Evolutionary conservation across 2,329 filamentous ascomycete genomes (phyloP).

Genomic region (Aspergillus jensenii): DNA sequence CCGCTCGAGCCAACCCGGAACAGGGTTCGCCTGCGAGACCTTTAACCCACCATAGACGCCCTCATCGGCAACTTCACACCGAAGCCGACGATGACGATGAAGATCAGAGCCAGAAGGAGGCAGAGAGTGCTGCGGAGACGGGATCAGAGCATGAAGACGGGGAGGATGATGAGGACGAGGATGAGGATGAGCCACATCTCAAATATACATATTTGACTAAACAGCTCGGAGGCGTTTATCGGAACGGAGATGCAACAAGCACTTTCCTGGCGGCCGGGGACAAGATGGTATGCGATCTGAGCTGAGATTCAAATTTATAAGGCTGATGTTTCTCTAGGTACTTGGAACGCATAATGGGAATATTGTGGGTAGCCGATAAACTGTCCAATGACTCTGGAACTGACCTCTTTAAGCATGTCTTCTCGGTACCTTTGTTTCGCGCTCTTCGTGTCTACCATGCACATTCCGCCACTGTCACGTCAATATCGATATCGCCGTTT

Average conservation of each 20-base stretch:
- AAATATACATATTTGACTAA: constrained; percentile 90
- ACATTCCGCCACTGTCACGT: constrained; percentile 87
- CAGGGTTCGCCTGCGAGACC: constrained; percentile 15
- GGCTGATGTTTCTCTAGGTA: constrained; percentile 59
- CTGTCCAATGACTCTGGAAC: constrained; percentile 5
- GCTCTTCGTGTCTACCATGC: constrained; percentile 84
- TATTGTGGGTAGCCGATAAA: constrained; percentile 63
- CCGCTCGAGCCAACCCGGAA: constrained; percentile 20
- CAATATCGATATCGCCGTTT: constrained; percentile 85
- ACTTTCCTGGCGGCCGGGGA: constrained; percentile 87
- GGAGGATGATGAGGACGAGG: constrained; percentile 74
- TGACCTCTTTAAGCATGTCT: constrained; percentile 65
- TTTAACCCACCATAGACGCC: constrained; percentile 2
- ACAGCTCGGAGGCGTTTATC: constrained; percentile 76
- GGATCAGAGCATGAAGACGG: constrained; percentile 54
- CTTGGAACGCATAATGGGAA: constrained; percentile 95
- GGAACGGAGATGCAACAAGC: constrained; percentile 93
- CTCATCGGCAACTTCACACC: constrained; percentile 1
- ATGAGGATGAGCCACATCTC: constrained; percentile 89
- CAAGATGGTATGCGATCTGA: constrained; percentile 74
- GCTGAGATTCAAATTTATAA: constrained; percentile 5
- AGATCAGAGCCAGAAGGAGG: constrained; percentile 21
- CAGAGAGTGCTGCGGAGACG: constrained; percentile 26
- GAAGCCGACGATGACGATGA: constrained; percentile 14
- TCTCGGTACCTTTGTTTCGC: constrained; percentile 79